Percentiles rank a stretch among this genome's conserved stretches.
phyloP scores from a whole-genome alignment of 495 filamentous ascomycete genomes.

The Venustampulla echinocandica region DNA sequence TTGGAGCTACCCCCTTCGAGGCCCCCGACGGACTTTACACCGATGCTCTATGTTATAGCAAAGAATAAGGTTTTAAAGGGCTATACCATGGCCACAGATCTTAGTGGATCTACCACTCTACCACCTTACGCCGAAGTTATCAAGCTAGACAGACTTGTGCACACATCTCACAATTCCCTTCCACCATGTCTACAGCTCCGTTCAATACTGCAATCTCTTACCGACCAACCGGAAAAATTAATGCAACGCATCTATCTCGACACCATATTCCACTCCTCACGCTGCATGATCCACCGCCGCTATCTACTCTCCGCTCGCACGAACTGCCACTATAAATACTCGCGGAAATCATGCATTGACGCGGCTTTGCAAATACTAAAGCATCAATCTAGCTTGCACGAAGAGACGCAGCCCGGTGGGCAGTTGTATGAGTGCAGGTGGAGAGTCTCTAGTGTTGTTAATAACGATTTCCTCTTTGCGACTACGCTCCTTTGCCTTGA shows the following conservation, averaged over 20 bases:
- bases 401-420: background rate
- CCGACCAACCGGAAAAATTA: background rate
- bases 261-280: background rate
- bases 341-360: background rate
- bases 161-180: background rate
- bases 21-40: slow-evolving; percentile 33
- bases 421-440: background rate
- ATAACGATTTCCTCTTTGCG: background rate
- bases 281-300: background rate
- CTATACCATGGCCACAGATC: background rate
- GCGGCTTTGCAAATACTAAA: background rate
- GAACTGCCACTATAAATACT: background rate
- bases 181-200: background rate
- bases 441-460: background rate
- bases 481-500: background rate
- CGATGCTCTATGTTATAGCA: slow-evolving; percentile 19
- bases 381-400: background rate
- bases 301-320: background rate
- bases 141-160: background rate
- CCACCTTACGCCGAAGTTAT: background rate
- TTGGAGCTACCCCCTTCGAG: slow-evolving; percentile 33
- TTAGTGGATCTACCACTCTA: background rate
- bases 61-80: background rate
- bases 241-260: background rate
- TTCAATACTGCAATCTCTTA: background rate